Evolutionary conservation across 768 basidiomycete genomes (phyloP).

Genomic region (Hydnomerulius pinastri): DNA sequence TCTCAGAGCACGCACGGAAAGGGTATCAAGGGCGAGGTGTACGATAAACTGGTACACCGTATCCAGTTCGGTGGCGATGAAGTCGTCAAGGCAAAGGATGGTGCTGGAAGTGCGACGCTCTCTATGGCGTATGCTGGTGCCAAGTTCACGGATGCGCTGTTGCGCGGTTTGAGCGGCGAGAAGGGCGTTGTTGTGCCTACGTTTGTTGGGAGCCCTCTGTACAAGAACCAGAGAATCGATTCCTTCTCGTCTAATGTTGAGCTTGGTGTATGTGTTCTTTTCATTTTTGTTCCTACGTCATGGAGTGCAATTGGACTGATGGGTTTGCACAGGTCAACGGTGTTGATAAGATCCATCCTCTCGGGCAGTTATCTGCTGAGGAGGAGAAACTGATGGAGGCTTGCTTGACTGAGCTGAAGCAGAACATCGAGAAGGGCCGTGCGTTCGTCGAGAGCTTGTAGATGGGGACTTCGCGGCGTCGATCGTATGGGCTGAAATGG

Average conservation of each 20-base stretch:
- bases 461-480: conserved; percentile 23
- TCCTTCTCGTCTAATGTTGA: conserved; percentile 96
- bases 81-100: conserved; percentile 97
- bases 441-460: conserved; percentile 58
- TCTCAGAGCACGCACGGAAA: conserved; percentile 78
- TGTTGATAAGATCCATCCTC: conserved; percentile 88
- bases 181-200: conserved; percentile 75
- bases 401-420: conserved; percentile 90
- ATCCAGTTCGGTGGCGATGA: conserved; percentile 99
- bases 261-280: conserved; percentile 69
- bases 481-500: conserved; percentile 27
- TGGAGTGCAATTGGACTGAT: conserved; percentile 9
- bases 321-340: conserved; percentile 60
- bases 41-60: conserved; percentile 80
- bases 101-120: conserved; percentile 73
- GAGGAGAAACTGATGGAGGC: conserved; percentile 88
- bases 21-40: conserved; percentile 68
- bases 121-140: conserved; percentile 81
- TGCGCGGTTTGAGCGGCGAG: conserved; percentile 67
- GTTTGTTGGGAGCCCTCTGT: conserved; percentile 89
- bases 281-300: conserved; percentile 1
- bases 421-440: conserved; percentile 97
- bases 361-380: conserved; percentile 76
- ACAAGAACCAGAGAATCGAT: conserved; percentile 80
- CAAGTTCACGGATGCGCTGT: conserved; percentile 61